Base-by-base conservation (phyloP, 2,329 filamentous ascomycete genomes). In the Penicillium janthinellum region DNA sequence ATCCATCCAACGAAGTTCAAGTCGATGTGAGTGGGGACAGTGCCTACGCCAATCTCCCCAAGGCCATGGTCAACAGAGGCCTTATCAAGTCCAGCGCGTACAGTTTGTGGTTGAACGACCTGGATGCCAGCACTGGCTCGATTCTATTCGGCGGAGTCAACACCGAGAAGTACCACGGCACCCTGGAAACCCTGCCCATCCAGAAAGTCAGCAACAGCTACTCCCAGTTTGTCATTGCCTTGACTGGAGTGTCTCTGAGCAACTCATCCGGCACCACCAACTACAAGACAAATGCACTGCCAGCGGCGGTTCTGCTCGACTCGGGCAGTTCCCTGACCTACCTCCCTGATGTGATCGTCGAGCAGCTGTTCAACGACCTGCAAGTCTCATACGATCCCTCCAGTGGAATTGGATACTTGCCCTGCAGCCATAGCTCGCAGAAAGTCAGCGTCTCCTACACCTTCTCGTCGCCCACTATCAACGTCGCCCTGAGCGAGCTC, bases 81-180 rank as follows among this genome's bases (percentile, higher is more conserved):
- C 56, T 83, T 52, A 91, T 91, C 64, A 75, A 83, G 17, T 86
- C 88, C 17, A 88, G 84, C 56, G 87, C 89, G 2, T 93, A 88
- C 77, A 91, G 88, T 70, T 76, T 94, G 45, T 92, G 88, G 86
- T 79, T 92, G 17, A 89, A 92, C 75, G 89, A 92, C 69, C 77
- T 91, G 7, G 82, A 87, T 63, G 79, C 88, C 25, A 84, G 76
- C 67, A 85, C 81, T 0, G 90, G 90, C 56, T 87, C 79, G 60
- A 87, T 93, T 56, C 78, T 93, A 1, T 93, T 93, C 66, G 90
- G 90, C 34, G 90, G 90, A 34, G 83, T 93, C 58, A 88, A 93
- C 74, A 84, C 82, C 2, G 84, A 78, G 22, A 86, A 88, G 64
- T 93, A 85, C 71, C 70, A 77, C 2, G 90, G 88, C 20, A 71